Percentiles rank a stretch among this genome's conserved stretches.
phyloP scores from a whole-genome alignment of 2,329 filamentous ascomycete species.

The Verticillium isaacii region DNA sequence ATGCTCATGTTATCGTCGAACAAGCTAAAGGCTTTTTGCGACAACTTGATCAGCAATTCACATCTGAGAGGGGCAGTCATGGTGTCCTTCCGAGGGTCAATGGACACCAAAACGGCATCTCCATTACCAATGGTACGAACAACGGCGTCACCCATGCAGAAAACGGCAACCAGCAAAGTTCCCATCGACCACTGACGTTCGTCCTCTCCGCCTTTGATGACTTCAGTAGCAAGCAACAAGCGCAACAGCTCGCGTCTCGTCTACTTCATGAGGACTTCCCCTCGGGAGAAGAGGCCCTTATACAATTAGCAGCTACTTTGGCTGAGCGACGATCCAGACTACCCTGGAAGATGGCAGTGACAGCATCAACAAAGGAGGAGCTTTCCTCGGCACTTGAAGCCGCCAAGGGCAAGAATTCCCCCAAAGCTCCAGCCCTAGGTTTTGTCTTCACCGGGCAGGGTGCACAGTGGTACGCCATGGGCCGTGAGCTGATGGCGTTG shows the following conservation, averaged over 20 bases:
- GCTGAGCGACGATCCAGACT: background rate
- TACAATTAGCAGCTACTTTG: background rate
- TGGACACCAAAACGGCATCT: background rate
- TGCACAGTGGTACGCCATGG: constrained; percentile 14
- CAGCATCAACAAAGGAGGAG: background rate
- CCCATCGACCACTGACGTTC: background rate
- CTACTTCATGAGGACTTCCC: background rate
- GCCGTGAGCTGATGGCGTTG: constrained; percentile 5
- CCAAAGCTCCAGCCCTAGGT: background rate
- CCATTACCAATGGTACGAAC: background rate
- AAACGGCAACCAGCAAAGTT: background rate
- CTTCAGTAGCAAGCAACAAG: background rate
- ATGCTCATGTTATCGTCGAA: constrained; percentile 8
- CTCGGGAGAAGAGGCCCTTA: background rate
- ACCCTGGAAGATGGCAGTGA: background rate
- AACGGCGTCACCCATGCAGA: background rate
- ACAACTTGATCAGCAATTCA: background rate
- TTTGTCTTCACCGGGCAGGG: constrained; percentile 16
- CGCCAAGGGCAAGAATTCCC: background rate
- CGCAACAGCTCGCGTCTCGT: background rate
- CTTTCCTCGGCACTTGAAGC: background rate
- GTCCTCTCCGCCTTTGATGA: background rate
- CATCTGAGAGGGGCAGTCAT: background rate
- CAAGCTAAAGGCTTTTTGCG: constrained; percentile 3
- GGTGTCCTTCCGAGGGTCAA: background rate